Percentiles rank a stretch among this genome's conserved stretches.
Conservation (phyloP, 139 green algal genomes). For the Tetraselmis striata region DNA sequence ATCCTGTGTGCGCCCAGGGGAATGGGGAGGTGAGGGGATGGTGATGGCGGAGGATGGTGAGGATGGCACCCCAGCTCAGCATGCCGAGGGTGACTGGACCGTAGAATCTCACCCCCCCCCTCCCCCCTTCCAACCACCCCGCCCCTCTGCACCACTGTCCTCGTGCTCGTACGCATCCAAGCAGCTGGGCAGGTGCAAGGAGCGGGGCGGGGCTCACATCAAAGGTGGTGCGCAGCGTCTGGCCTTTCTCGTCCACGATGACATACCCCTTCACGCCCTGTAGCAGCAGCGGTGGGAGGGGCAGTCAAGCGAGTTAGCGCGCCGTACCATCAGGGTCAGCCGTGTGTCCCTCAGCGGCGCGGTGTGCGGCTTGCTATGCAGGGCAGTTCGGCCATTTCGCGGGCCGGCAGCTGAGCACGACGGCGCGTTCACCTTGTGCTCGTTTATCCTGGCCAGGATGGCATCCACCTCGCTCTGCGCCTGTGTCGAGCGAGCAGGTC, state of each 20-base stretch:
- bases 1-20: conserved; percentile 32
- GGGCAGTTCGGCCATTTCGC: not conserved
- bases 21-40: not conserved
- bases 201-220: conserved; percentile 26
- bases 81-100: no score
- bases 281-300: not conserved
- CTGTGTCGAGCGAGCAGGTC: not conserved
- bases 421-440: not conserved
- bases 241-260: conserved; percentile 39
- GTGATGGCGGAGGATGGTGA: no score
- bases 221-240: conserved; percentile 33
- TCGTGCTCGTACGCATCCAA: no score
- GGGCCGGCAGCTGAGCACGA: not conserved
- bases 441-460: not conserved
- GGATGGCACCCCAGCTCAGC: not conserved
- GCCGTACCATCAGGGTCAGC: no score
- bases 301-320: no score
- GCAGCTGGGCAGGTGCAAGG: no score
- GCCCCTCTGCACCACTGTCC: no score
- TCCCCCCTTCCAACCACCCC: no score
- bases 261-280: conserved; percentile 47
- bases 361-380: no score
- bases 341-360: no score
- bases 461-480: not conserved
- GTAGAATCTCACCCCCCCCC: no score